A percentile compares a stretch with the other conserved stretches of the same genome.
Evolutionary conservation across 192 early-diverging fungal genomes (phyloP).

Genomic region (Lobosporangium transversale): DNA sequence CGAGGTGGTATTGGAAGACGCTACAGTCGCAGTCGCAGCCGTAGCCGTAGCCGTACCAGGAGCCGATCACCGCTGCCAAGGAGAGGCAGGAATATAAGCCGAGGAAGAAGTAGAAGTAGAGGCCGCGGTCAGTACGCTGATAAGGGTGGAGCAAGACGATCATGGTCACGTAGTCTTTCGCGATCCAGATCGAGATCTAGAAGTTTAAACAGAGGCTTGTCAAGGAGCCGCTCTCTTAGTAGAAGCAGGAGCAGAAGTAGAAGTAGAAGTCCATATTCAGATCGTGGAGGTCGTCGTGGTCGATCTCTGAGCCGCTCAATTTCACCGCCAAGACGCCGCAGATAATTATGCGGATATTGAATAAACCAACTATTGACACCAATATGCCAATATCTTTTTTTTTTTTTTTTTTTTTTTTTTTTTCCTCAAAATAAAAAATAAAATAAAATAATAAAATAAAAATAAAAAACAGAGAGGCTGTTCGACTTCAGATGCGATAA

Average conservation of each 20-base stretch:
- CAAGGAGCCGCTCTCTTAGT: slow-evolving; percentile 15
- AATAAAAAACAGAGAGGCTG: too few species aligned
- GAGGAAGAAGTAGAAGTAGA: slow-evolving; percentile 28
- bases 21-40: slow-evolving; percentile 32
- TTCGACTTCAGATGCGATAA: too few species aligned
- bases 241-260: too few species aligned
- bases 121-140: background rate
- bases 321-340: slow-evolving; percentile 40
- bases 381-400: too few species aligned
- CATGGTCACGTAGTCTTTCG: slow-evolving; percentile 29
- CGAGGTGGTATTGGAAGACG: slow-evolving; percentile 19
- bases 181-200: slow-evolving; percentile 11
- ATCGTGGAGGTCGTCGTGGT: slow-evolving; percentile 26
- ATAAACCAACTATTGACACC: too few species aligned
- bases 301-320: slow-evolving; percentile 32
- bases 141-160: slow-evolving; percentile 17
- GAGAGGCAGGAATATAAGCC: slow-evolving; percentile 18
- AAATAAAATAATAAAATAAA: too few species aligned
- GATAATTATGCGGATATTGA: too few species aligned
- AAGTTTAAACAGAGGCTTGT: slow-evolving; percentile 11
- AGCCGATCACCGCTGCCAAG: background rate
- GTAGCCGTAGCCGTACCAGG: slow-evolving; percentile 18
- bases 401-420: too few species aligned
- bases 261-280: slow-evolving; percentile 28
- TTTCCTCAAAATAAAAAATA: too few species aligned